A percentile compares a stretch with the other conserved stretches of the same genome.
These are phyloP conservation scores for Lasiosphaeria ovina DNA, from an alignment of 495 filamentous ascomycete species.

Conservation along the genomic window DNA sequence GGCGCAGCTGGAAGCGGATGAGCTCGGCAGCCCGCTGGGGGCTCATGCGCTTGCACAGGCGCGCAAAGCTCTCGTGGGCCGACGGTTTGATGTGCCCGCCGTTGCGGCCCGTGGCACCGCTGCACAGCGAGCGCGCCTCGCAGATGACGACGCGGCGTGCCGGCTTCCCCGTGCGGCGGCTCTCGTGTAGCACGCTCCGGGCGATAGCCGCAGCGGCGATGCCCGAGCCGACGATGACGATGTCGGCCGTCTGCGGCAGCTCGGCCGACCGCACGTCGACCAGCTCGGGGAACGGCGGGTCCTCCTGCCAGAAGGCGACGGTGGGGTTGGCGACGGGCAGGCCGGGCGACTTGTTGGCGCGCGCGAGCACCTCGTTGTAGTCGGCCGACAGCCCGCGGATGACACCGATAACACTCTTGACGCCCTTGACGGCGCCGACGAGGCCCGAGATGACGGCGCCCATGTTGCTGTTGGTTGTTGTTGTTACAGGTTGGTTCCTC, in stretches of 20 bases:
- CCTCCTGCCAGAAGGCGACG: constrained; percentile 2
- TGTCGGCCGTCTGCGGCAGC: neutral
- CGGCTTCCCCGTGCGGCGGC: neutral
- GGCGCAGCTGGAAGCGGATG: constrained; percentile 3
- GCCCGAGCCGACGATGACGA: constrained; percentile 2
- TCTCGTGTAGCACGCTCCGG: neutral
- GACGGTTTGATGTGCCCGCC: constrained; percentile 4
- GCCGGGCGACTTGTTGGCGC: neutral
- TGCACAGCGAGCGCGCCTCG: constrained; percentile 3
- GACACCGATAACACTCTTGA: neutral
- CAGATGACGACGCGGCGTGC: neutral
- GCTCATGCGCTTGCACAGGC: neutral
- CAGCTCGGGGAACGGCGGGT: neutral
- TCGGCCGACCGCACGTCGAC: neutral
- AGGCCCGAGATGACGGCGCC: neutral
- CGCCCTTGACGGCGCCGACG: neutral
- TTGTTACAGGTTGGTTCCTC: too few relatives aligned
- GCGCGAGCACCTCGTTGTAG: neutral
- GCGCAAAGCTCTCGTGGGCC: neutral
- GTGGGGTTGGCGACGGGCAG: constrained; percentile 1
- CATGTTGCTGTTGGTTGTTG: neutral
- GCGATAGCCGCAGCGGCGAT: constrained; percentile 1
- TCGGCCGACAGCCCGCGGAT: neutral
- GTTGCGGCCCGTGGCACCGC: constrained; percentile 3
- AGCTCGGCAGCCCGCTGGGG: neutral